Evolutionary conservation across 2,329 filamentous ascomycete species (phyloP), one percentile per base, ranked within the genome.

Genomic region (Stenocarpella maydis): DNA sequence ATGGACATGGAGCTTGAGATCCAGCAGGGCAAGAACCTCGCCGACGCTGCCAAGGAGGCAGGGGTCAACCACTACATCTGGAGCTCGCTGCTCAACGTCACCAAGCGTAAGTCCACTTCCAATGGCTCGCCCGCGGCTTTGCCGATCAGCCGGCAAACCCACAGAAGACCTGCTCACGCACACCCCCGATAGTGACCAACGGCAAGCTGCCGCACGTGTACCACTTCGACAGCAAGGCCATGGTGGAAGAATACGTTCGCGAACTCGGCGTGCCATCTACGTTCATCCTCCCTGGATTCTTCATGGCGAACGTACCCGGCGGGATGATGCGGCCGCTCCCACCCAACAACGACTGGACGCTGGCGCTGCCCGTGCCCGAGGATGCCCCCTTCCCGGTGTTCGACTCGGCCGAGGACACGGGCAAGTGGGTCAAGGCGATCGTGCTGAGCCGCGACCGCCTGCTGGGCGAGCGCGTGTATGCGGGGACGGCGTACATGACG

Each of bases 151-250:
- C 58, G 52, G 24, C 34, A 9, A 9, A 10, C 2, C 4, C 8
- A 4, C 24, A 21, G 34, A 8, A 43, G 45, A 10, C 15, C 15
- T n/a, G 28, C 66, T 55, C 19, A 67, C 54, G 34, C n/a, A 14
- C 17, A 6, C 3, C 5, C 10, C 2, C 12, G 15, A 47, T 50
- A 83, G 80, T 82, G 24, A 78, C 78, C 54, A 79, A 81, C 9
- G 82, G 82, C 66, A 76, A 74, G 19, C 79, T 85, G 5, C 61
- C 78, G 28, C 74, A 81, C 52, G 82, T 86, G 37, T 77, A 81
- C 71, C 84, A 87, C 72, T 90, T 90, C 70, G 88, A 90, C 76
- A 79, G 77, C 75, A 90, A 90, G 75, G 87, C 86, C 24, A 78
- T 83, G 15, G 82, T 87, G 0, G 87, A 88, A 72, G 73, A 80